A percentile compares a stretch with the other conserved stretches of the same genome.
phyloP scores from a whole-genome alignment of 257 asterid genomes.

The Nicotiana noctiflora region DNA sequence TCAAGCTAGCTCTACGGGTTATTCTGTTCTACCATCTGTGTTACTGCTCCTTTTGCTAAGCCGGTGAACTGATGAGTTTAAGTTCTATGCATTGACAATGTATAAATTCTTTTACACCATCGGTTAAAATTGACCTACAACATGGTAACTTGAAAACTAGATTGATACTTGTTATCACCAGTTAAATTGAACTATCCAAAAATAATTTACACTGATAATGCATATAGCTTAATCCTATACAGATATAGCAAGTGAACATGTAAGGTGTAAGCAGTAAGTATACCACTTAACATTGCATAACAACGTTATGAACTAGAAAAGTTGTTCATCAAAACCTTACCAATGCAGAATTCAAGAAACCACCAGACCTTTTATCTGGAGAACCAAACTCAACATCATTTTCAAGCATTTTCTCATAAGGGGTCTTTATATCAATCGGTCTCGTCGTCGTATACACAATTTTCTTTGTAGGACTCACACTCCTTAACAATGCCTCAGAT shows the following conservation, averaged over 20 bases:
- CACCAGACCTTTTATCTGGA: constrained; percentile 97
- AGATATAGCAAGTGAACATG: background rate
- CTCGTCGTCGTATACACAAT: constrained; percentile 76
- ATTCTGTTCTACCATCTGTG: background rate
- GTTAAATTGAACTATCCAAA: too few species aligned
- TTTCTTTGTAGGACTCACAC: constrained; percentile 66
- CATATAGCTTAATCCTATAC: too few species aligned
- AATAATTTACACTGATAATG: too few species aligned
- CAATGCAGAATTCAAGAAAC: constrained; percentile 89
- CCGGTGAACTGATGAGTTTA: background rate
- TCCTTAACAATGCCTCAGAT: constrained; percentile 55
- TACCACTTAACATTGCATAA: background rate
- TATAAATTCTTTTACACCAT: too few species aligned
- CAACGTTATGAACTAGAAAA: background rate
- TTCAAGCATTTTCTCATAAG: constrained; percentile 93
- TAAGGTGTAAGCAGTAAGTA: background rate
- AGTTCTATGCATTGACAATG: too few species aligned
- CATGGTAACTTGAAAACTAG: too few species aligned
- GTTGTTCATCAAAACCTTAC: constrained; percentile 41
- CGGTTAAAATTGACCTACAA: too few species aligned
- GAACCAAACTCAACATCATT: constrained; percentile 95
- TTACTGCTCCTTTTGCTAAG: background rate
- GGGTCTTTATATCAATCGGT: constrained; percentile 84
- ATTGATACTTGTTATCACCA: too few species aligned
- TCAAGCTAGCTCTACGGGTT: background rate